Conservation (phyloP, 1,139 yeast genomes). For the Pichia sp. region DNA sequence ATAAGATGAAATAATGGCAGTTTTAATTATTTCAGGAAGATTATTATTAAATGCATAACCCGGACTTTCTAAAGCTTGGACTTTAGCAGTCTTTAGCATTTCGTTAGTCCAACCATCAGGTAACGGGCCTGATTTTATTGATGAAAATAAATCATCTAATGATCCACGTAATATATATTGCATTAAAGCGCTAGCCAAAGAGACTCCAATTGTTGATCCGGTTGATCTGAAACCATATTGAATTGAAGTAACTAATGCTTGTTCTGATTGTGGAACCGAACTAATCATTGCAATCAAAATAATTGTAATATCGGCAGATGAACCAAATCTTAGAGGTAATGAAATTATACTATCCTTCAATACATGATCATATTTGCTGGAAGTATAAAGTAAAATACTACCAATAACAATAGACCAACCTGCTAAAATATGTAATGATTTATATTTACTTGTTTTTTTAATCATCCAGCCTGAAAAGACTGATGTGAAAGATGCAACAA, state of each 20-base stretch:
- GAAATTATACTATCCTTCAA: slow-evolving; percentile 34
- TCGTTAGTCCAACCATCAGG: slow-evolving; percentile 10
- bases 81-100: slow-evolving; percentile 7
- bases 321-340: slow-evolving; percentile 36
- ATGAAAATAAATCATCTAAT: slow-evolving; percentile 8
- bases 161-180: slow-evolving; percentile 24
- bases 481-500: slow-evolving; percentile 27
- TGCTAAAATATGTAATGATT: slow-evolving; percentile 18
- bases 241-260: slow-evolving; percentile 45
- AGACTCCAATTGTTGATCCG: slow-evolving; percentile 45
- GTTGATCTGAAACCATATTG: slow-evolving; percentile 46
- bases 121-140: slow-evolving; percentile 1
- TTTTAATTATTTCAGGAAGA: slow-evolving; percentile 33
- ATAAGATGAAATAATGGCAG: slow-evolving; percentile 35
- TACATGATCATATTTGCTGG: slow-evolving; percentile 14
- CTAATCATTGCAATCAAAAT: slow-evolving; percentile 42
- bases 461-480: slow-evolving; percentile 28
- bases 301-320: slow-evolving; percentile 37
- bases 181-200: slow-evolving; percentile 41
- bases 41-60: slow-evolving; percentile 28
- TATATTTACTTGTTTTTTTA: slow-evolving; percentile 26
- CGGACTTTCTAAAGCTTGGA: slow-evolving; percentile 32
- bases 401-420: slow-evolving; percentile 31
- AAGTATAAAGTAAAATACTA: slow-evolving; percentile 16
- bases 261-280: slow-evolving; percentile 38